These are phyloP conservation scores for Aspergillus kassunensis DNA, from an alignment of 495 filamentous ascomycete species.

Conservation along the genomic window DNA sequence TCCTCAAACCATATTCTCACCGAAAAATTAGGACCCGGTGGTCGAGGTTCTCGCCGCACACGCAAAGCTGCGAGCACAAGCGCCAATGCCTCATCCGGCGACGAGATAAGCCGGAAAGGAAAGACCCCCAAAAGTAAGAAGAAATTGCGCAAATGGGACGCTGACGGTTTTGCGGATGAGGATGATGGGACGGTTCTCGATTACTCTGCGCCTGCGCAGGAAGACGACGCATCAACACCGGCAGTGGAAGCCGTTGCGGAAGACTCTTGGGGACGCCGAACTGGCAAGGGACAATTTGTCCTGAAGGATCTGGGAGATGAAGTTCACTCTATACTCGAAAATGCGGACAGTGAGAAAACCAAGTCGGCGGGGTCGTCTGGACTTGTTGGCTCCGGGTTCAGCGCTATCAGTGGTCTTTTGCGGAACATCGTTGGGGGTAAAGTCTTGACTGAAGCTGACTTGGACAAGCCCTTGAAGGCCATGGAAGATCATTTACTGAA, in stretches of 20 bases:
- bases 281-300: constrained; percentile 86
- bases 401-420: constrained; percentile 80
- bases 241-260: constrained; percentile 68
- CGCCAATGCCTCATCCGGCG: constrained; percentile 74
- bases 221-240: constrained; percentile 47
- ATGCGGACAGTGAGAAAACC: constrained; percentile 62
- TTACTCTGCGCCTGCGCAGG: constrained; percentile 68
- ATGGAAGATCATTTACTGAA: constrained; percentile 94
- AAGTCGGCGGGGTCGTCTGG: constrained; percentile 49
- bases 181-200: constrained; percentile 77
- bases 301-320: constrained; percentile 90
- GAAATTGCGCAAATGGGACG: constrained; percentile 87
- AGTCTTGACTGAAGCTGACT: constrained; percentile 76
- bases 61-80: constrained; percentile 67
- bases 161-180: constrained; percentile 82
- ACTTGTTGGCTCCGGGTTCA: constrained; percentile 71
- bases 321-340: constrained; percentile 80
- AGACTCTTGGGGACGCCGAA: constrained; percentile 77
- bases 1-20: constrained; percentile 61
- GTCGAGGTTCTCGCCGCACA: constrained; percentile 73
- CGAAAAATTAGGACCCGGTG: constrained; percentile 65
- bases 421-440: constrained; percentile 93
- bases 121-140: constrained; percentile 64
- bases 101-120: constrained; percentile 62
- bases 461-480: constrained; percentile 85